Base-by-base conservation (phyloP, 352 stramenopile genomes). In the Globisporangium mamillatum region DNA sequence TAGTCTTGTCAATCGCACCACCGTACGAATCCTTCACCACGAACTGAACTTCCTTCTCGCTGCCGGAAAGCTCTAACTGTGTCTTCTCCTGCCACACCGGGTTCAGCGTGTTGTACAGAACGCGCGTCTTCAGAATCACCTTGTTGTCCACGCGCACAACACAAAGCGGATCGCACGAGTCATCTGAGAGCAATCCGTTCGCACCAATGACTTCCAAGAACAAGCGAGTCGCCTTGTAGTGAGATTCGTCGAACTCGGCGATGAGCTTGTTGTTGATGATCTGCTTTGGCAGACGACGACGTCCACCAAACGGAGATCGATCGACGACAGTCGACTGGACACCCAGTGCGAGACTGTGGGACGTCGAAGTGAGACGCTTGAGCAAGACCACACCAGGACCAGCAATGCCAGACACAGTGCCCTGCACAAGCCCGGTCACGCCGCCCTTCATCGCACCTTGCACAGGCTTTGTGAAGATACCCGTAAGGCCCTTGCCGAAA, bases 51-150 rank as follows among this genome's bases (percentile, higher is more conserved):
- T 88, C 82, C 14, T 81, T 70, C 62, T 91, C 86, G 0, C 73
- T 71, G 6, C 83, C 81, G 1, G 79, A 82, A 29, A 91, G 53
- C 10, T 71, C 82, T 2, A 91, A 22, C 54, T 93, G 77, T 1
- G 71, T 82, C 66, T 91, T 92, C 68, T 93, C 86, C 44, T 92
- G 73, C 88, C 88, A 96, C 32, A 89, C 70, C 1, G 88, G 88
- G 63, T 96, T 96, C 9, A 90, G 70, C 4, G 88, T 94, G 67
- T 93, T 93, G 77, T 94, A 96, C 29, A 96, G 71, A n/a, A 93
- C 78, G 7, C 80, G 73, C 7, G 88, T 96, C 53, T 79, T 80
- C 63, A 96, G 76, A 9, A 96, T 69, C 53, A 84, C 76, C 18
- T 82, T 79, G 38, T 88, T 74, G 56, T 96, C 84, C 24, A 94